Conservation (phyloP, 306 rosid genomes). For the Dalbergia oliveri region DNA sequence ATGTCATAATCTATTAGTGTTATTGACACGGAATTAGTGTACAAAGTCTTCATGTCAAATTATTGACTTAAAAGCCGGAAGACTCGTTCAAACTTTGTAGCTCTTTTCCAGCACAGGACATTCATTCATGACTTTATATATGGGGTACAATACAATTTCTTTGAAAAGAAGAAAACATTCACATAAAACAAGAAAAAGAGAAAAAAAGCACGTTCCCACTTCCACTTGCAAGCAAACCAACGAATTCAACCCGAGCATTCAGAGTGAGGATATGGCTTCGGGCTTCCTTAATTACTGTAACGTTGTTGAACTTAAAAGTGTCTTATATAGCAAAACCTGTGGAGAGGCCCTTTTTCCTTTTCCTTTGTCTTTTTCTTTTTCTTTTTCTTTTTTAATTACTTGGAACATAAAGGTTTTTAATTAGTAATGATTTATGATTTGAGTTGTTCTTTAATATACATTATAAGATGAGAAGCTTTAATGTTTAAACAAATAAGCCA, state of each 20-base stretch:
- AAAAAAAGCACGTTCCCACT: not conserved
- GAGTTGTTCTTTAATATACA: not conserved
- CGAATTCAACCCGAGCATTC: not conserved
- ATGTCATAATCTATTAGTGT: no score
- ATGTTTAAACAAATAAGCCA: not conserved
- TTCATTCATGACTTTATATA: not conserved
- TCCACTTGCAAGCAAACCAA: not conserved
- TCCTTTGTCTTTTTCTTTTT: no score
- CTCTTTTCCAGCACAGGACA: not conserved
- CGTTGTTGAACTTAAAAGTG: not conserved
- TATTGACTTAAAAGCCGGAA: not conserved
- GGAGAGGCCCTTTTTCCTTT: no score
- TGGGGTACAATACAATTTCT: not conserved
- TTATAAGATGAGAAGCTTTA: not conserved
- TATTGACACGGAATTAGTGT: no score
- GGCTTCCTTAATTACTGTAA: not conserved
- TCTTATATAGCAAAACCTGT: no score
- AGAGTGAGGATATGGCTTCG: no score
- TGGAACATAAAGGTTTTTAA: no score
- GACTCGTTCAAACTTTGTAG: not conserved
- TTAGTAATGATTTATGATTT: no score
- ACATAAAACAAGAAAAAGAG: not conserved
- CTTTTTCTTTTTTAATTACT: no score
- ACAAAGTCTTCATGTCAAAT: no score
- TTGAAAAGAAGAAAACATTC: not conserved